A percentile compares a stretch with the other conserved stretches of the same genome.
phyloP scores from a whole-genome alignment of 1,284 basidiomycete species.

The Heterobasidion irregulare region DNA sequence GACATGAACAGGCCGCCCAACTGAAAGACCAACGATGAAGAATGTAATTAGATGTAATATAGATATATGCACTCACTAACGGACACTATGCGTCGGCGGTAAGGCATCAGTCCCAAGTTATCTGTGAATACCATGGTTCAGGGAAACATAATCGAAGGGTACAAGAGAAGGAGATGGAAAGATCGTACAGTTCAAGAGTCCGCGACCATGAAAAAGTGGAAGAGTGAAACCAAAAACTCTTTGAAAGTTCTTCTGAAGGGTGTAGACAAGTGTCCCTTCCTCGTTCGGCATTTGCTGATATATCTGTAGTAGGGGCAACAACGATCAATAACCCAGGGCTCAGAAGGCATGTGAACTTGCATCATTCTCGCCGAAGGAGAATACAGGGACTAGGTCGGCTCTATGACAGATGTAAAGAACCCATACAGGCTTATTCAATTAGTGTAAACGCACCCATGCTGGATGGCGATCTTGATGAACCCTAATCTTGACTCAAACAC shows the following conservation, averaged over 20 bases:
- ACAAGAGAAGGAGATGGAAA: conserved; percentile 2
- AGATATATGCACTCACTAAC: conserved; percentile 61
- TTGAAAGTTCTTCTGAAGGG: conserved; percentile 86
- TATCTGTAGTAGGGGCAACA: conserved; percentile 44
- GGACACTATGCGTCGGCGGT: conserved; percentile 88
- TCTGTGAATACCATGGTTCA: conserved; percentile 34
- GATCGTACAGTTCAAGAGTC: conserved; percentile 82
- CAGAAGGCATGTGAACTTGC: conserved; percentile 34
- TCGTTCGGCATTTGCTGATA: conserved; percentile 95
- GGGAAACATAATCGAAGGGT: not conserved
- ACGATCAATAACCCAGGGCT: not conserved
- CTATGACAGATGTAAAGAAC: conserved; percentile 25
- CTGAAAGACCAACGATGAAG: conserved; percentile 25
- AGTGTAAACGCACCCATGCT: conserved; percentile 61
- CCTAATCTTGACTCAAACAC: conserved; percentile 46
- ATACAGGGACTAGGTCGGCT: conserved; percentile 90
- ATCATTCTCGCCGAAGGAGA: conserved; percentile 98
- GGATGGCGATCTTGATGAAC: conserved; percentile 96
- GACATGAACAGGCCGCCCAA: conserved; percentile 85
- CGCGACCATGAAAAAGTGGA: conserved; percentile 90
- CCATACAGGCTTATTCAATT: not conserved
- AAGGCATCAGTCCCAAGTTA: conserved; percentile 88
- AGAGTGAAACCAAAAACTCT: conserved; percentile 91
- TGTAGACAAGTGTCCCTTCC: conserved; percentile 84
- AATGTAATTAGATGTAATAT: not conserved